Conservation (phyloP, 2,329 filamentous ascomycete genomes). For the Epichloe gansuensis region DNA sequence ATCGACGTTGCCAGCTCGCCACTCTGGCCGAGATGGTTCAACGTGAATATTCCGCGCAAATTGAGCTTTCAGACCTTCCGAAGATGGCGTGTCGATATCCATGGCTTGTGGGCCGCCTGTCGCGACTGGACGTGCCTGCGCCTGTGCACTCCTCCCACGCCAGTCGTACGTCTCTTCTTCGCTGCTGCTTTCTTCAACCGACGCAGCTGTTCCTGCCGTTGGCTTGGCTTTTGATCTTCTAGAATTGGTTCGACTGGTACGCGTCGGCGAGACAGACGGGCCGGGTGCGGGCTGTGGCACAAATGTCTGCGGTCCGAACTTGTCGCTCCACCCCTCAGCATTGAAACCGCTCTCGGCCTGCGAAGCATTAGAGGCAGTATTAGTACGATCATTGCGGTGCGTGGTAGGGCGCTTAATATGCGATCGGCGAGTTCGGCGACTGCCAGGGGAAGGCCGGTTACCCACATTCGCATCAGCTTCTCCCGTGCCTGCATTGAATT, state of each 20-base stretch:
- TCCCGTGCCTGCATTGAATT: slow-evolving; percentile 38
- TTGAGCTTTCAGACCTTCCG: slow-evolving; percentile 11
- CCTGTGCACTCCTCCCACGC: slow-evolving; percentile 21
- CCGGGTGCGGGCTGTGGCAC: slow-evolving; percentile 29
- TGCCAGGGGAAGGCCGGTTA: slow-evolving; percentile 26
- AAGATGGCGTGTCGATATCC: slow-evolving; percentile 47
- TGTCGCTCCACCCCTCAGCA: slow-evolving; percentile 38
- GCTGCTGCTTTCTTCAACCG: slow-evolving; percentile 35
- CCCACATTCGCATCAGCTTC: slow-evolving; percentile 15
- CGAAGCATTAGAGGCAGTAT: slow-evolving; percentile 11
- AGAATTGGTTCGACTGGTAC: slow-evolving; percentile 30
- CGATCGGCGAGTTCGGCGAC: slow-evolving; percentile 27
- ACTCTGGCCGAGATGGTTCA: slow-evolving; percentile 46
- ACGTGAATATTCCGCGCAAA: slow-evolving; percentile 40
- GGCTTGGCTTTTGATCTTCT: slow-evolving; percentile 49
- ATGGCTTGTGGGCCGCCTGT: slow-evolving; percentile 44
- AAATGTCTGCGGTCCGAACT: slow-evolving; percentile 43
- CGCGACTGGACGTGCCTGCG: slow-evolving; percentile 11
- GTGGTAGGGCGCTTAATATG: slow-evolving; percentile 19
- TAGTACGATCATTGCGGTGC: slow-evolving; percentile 11
- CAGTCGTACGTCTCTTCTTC: slow-evolving; percentile 26
- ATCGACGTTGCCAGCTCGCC: slow-evolving; percentile 38
- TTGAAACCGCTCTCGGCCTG: slow-evolving; percentile 29
- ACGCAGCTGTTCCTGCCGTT: slow-evolving; percentile 30
- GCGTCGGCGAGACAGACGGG: slow-evolving; percentile 31